A percentile compares a stretch with the other conserved stretches of the same genome.
phyloP scores from a whole-genome alignment of 75 land plant species.

The Larix kaempferi region DNA sequence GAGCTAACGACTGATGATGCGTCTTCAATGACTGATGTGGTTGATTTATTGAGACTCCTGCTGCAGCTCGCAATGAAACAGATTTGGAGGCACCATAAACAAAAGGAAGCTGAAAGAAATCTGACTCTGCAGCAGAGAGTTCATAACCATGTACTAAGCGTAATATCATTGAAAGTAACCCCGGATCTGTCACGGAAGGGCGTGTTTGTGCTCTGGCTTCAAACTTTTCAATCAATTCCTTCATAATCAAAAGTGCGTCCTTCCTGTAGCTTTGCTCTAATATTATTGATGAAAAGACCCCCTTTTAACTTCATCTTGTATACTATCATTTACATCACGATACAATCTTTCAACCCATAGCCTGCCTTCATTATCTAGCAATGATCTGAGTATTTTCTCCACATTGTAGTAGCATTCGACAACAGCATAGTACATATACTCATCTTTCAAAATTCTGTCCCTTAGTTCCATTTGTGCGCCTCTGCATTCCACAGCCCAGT shows the following conservation, averaged over 20 bases:
- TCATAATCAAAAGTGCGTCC: constrained; percentile 9
- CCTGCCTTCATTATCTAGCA: constrained; percentile 67
- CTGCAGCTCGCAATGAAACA: constrained; percentile 13
- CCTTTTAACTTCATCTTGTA: constrained; percentile 32
- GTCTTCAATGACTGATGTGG: no score
- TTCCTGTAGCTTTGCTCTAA: no score
- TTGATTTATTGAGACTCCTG: no score
- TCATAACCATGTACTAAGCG: not conserved
- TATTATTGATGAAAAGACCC: no score
- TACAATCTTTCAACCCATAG: constrained; percentile 76
- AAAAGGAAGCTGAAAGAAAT: constrained; percentile 25
- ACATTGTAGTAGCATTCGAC: constrained; percentile 71
- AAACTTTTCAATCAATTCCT: constrained; percentile 11
- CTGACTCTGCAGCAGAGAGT: not conserved
- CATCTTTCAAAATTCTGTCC: constrained; percentile 68
- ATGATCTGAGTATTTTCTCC: constrained; percentile 44
- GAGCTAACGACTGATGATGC: no score
- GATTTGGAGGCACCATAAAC: constrained; percentile 32
- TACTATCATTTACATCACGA: constrained; percentile 47
- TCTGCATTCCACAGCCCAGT: constrained; percentile 70
- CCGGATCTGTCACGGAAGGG: constrained; percentile 10
- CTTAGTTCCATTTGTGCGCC: constrained; percentile 70
- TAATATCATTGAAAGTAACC: constrained; percentile 17
- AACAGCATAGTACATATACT: constrained; percentile 88
- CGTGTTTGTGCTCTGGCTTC: constrained; percentile 8